Conservation (phyloP, 2,329 filamentous ascomycete genomes). For the Macrophomina tecta region DNA sequence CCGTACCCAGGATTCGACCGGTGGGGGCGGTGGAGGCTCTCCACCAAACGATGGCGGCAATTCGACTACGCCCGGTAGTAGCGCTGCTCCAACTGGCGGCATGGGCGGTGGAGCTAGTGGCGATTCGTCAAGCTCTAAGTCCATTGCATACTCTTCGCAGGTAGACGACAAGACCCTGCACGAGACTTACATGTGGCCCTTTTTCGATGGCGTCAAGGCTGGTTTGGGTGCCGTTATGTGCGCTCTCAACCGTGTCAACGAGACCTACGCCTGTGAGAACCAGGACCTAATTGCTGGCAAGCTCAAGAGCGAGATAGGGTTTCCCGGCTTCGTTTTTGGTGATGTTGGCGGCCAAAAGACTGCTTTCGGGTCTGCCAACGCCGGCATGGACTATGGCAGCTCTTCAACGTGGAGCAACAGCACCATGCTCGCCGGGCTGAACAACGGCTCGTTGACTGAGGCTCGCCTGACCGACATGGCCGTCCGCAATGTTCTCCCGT, state of each 20-base stretch:
- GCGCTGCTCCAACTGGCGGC: constrained; percentile 33
- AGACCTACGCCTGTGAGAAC: constrained; percentile 53
- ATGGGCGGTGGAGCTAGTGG: constrained; percentile 64
- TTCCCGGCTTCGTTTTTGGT: constrained; percentile 37
- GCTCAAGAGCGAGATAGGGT: constrained; percentile 56
- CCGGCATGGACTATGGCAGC: constrained; percentile 35
- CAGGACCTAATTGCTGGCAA: constrained; percentile 52
- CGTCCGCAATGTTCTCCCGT: constrained; percentile 53
- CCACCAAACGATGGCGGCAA: constrained; percentile 4
- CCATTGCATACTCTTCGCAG: constrained; percentile 75
- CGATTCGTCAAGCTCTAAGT: constrained; percentile 2
- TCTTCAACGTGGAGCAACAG: constrained; percentile 16
- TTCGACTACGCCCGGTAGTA: background rate
- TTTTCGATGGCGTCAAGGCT: constrained; percentile 74
- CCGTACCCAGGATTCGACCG: constrained; percentile 68
- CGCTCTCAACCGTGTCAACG: constrained; percentile 63
- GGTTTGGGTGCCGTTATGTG: constrained; percentile 81
- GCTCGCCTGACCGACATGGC: constrained; percentile 55
- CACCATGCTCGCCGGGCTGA: constrained; percentile 46
- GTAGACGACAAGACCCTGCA: constrained; percentile 74
- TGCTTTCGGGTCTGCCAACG: constrained; percentile 37
- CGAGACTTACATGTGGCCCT: constrained; percentile 81
- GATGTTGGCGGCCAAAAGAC: constrained; percentile 40
- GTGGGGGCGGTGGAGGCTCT: constrained; percentile 57
- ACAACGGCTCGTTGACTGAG: constrained; percentile 50